Evolutionary conservation across 257 asterid species (phyloP), one percentile per base, ranked within the genome.

Genomic region (Anisodus tanguticus): DNA sequence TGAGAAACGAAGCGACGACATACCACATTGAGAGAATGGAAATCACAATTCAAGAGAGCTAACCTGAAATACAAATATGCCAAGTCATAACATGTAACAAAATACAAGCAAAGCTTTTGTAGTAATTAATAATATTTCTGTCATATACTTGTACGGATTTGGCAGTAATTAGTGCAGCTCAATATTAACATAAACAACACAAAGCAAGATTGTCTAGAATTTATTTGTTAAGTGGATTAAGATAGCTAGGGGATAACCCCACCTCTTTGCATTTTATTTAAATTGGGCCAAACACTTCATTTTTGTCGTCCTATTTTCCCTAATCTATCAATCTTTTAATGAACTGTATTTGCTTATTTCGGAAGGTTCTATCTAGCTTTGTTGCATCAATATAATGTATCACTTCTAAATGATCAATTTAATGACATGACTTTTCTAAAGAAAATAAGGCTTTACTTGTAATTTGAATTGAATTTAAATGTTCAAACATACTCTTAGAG

Each of bases 231-330:
- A 22, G 26, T 22, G 26, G 26, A 22, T 22, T 22, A 22, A 31
- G 66, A 53, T 77, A 59, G 10, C 3, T 59, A 59, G 11, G 9
- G 10, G 8, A 59, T 3, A 77, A 77, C 64, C 82, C 82, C 45
- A 31, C 82, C 58, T 6, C 49, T 53, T 77, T 53, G 82, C 82
- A 53, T 77, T 77, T 31, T 77, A 77, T 51, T 6, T 11, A 77
- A 77, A 13, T 77, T 26, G 82, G 64, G 64, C 64, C 66, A 54
- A 76, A 77, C 64, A 77, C 15, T 51, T 77, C 26, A 53, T 53
- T 77, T 53, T 77, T 31, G 49, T 8, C 19, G 2, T 53, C 49
- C 43, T 53, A 13, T 53, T 77, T 77, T 77, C 49, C 35, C 47
- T 8, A 7, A 53, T 5, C 47, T 77, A 31, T 53, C 1, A 49